Conservation (phyloP, 768 basidiomycete species). For the Exsudoporus frostii region DNA sequence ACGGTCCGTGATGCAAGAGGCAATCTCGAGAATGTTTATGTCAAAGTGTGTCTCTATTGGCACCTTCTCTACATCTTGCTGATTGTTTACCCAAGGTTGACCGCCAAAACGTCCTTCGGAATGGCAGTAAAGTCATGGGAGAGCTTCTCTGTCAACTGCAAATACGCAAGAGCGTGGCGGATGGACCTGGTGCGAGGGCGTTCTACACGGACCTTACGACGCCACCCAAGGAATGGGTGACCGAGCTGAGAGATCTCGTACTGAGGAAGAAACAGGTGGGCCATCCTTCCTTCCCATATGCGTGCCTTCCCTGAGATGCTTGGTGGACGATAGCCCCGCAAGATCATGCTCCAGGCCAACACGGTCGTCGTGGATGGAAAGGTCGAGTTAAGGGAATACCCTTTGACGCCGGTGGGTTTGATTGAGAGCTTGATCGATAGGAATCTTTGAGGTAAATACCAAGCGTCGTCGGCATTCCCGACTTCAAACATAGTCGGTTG, state of each 20-base stretch:
- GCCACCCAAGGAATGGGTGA: slow-evolving; percentile 68
- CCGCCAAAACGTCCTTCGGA: slow-evolving; percentile 58
- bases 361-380: slow-evolving; percentile 65
- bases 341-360: slow-evolving; percentile 83
- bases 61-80: neutral
- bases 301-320: neutral
- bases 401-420: slow-evolving; percentile 65
- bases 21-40: slow-evolving; percentile 62
- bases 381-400: slow-evolving; percentile 77
- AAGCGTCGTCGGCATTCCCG: neutral
- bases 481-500: neutral
- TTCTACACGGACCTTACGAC: slow-evolving; percentile 81
- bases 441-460: slow-evolving; percentile 36
- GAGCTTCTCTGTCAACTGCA: slow-evolving; percentile 78
- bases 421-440: slow-evolving; percentile 84
- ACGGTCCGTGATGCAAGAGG: slow-evolving; percentile 59
- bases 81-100: slow-evolving; percentile 51
- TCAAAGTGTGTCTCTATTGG: slow-evolving; percentile 47
- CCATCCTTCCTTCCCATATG: slow-evolving; percentile 6
- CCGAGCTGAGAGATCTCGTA: slow-evolving; percentile 73
- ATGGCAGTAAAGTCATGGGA: slow-evolving; percentile 66
- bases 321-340: slow-evolving; percentile 57
- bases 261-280: slow-evolving; percentile 74
- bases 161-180: slow-evolving; percentile 82
- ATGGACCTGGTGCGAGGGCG: slow-evolving; percentile 71